Evolutionary conservation across 2,329 filamentous ascomycete species (phyloP), one percentile per base, ranked within the genome.

Genomic region (Pseudopyricularia cyperi): DNA sequence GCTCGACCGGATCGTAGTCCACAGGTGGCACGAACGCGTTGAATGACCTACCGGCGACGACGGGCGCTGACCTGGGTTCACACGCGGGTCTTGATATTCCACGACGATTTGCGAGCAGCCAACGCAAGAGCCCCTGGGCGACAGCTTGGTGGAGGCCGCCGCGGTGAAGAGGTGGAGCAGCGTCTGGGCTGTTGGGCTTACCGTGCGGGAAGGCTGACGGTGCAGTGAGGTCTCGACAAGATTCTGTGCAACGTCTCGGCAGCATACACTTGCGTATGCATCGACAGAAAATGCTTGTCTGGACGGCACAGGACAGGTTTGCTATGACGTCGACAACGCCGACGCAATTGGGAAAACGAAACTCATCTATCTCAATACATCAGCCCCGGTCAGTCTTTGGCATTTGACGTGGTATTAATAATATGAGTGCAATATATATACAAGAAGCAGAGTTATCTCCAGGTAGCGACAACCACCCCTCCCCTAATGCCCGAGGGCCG

Each of bases 61-160:
- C 9, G 53, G 53, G 2, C 48, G 8, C 30, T 42, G 30, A 46
- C 55, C 56, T 4, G 56, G 55, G 53, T 57, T 52, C 28, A 57
- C 56, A 14, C 56, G 49, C 4, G 56, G 56, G 46, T 57, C 56
- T 9, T 56, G 48, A 4, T 63, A 62, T 55, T 66, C 63, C 53
- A 66, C 60, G 46, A 61, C 62, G 52, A 66, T 61, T 57, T 65
- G 63, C 7, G 63, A 65, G 59, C 64, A 66, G 32, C 62, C 63
- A 52, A 65, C 64, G 63, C 61, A 66, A 66, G 57, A 66, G 60
- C 56, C 65, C 63, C 55, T 65, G 64, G 17, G 61, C 55, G 46
- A 54, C 57, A n/a, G 22, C 17, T 7, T 26, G 35, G 53, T 58
- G 24, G 59, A 56, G 1, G 59, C 61, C 44, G 59, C 57, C 47